Percentiles rank a stretch among this genome's conserved stretches.
Evolutionary conservation across 2,329 filamentous ascomycete species (phyloP).

Genomic region (Calonectria henricotiae): DNA sequence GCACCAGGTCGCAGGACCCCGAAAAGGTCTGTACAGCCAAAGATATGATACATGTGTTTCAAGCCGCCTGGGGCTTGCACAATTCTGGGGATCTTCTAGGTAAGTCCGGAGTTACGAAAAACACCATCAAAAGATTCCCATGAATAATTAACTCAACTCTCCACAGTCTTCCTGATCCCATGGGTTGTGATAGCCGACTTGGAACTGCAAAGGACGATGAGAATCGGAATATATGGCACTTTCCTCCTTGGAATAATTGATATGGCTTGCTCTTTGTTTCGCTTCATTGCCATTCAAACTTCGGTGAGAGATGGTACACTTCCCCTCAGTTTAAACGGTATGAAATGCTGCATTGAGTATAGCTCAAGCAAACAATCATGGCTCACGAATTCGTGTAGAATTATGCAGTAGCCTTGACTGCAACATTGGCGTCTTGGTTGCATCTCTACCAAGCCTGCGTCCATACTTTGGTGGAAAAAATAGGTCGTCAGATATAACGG

Average conservation of each 20-base stretch:
- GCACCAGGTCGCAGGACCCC: background rate
- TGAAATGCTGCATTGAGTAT: background rate
- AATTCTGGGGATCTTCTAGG: conserved; percentile 39
- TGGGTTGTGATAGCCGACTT: conserved; percentile 8
- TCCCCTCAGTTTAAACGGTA: background rate
- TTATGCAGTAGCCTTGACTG: background rate
- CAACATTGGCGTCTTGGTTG: conserved; percentile 3
- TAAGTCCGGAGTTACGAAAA: background rate
- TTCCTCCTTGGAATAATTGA: conserved; percentile 17
- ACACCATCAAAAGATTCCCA: too few species aligned
- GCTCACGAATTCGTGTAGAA: background rate
- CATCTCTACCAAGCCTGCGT: background rate
- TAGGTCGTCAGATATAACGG: background rate
- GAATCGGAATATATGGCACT: background rate
- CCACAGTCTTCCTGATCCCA: background rate
- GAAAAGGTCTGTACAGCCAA: background rate
- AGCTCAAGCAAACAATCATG: too few species aligned
- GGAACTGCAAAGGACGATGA: conserved; percentile 4
- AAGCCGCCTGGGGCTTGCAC: conserved; percentile 37
- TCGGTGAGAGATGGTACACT: background rate
- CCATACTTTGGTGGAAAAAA: background rate
- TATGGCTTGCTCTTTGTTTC: background rate
- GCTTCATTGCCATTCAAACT: conserved; percentile 3
- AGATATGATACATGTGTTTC: background rate
- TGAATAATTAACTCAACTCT: background rate